Percentiles rank a stretch among this genome's conserved stretches.
Evolutionary conservation across 768 basidiomycete species (phyloP).

Genomic region (Tylopilus intermedius): DNA sequence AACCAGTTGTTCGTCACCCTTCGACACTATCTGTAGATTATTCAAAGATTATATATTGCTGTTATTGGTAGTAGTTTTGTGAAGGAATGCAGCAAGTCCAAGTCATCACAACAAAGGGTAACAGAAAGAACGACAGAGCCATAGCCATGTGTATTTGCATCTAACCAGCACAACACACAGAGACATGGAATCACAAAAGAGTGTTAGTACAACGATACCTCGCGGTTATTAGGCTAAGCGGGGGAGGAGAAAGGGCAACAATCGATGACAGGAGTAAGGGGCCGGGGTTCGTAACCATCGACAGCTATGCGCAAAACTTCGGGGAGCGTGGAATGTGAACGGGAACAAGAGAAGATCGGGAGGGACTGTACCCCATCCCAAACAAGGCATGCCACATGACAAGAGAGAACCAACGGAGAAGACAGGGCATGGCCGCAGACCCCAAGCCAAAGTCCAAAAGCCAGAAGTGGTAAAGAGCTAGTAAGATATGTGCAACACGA

Average conservation of each 20-base stretch:
- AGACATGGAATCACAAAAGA: conserved; percentile 16
- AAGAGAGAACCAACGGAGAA: conserved; percentile 14
- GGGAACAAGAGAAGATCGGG: background rate
- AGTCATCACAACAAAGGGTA: background rate
- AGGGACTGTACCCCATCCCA: conserved; percentile 12
- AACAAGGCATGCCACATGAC: conserved; percentile 11
- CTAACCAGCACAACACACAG: conserved; percentile 11
- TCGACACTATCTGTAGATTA: too few species aligned
- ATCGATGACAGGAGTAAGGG: too few species aligned
- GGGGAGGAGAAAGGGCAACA: conserved; percentile 5
- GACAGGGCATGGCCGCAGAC: conserved; percentile 8
- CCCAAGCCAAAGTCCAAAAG: conserved; percentile 14
- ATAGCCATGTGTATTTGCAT: conserved; percentile 13
- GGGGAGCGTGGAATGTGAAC: conserved; percentile 1
- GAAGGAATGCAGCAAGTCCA: background rate
- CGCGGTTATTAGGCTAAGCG: conserved; percentile 11
- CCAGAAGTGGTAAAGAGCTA: conserved; percentile 7
- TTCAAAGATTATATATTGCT: background rate
- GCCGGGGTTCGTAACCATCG: conserved; percentile 10
- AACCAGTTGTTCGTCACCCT: too few species aligned
- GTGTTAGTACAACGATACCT: conserved; percentile 25
- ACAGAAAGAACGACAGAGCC: conserved; percentile 8
- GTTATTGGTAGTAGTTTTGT: background rate
- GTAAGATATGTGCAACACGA: conserved; percentile 11
- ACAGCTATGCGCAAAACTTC: conserved; percentile 14